Evolutionary conservation across 768 basidiomycete species (phyloP).

Genomic region (Hydnomerulius pinastri): DNA sequence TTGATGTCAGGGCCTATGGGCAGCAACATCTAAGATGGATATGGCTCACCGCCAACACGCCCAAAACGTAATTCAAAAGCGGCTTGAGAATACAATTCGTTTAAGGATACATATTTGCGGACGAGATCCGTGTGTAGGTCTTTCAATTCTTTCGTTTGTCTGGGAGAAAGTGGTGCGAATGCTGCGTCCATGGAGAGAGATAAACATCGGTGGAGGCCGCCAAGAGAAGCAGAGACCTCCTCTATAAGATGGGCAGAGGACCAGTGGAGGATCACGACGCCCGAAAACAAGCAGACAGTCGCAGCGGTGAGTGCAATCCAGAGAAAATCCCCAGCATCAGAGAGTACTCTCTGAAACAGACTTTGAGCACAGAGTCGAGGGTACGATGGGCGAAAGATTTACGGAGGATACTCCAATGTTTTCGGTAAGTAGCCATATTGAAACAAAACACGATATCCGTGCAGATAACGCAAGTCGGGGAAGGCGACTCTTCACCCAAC

Average conservation of each 20-base stretch:
- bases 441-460: slow-evolving; percentile 50
- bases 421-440: slow-evolving; percentile 46
- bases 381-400: slow-evolving; percentile 9
- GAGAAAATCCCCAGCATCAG: slow-evolving; percentile 35
- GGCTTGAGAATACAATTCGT: slow-evolving; percentile 45
- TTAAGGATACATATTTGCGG: slow-evolving; percentile 38
- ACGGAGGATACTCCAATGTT: slow-evolving; percentile 36
- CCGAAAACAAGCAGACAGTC: slow-evolving; percentile 36
- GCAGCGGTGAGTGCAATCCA: slow-evolving; percentile 45
- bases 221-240: slow-evolving; percentile 38
- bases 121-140: slow-evolving; percentile 31
- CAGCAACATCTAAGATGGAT: neutral
- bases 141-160: slow-evolving; percentile 15
- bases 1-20: neutral
- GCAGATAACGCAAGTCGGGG: slow-evolving; percentile 45
- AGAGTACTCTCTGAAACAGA: slow-evolving; percentile 22
- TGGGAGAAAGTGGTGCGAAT: slow-evolving; percentile 16
- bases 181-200: slow-evolving; percentile 30
- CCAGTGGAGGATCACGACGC: slow-evolving; percentile 42
- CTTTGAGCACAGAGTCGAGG: neutral
- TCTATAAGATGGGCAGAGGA: slow-evolving; percentile 45
- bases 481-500: slow-evolving; percentile 44
- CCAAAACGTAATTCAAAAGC: slow-evolving; percentile 48
- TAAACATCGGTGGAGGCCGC: slow-evolving; percentile 36
- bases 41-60: slow-evolving; percentile 41